These are phyloP conservation scores for Rhodomyrtus psidioides DNA, from an alignment of 441 rosid genomes.

Conservation along the genomic window DNA sequence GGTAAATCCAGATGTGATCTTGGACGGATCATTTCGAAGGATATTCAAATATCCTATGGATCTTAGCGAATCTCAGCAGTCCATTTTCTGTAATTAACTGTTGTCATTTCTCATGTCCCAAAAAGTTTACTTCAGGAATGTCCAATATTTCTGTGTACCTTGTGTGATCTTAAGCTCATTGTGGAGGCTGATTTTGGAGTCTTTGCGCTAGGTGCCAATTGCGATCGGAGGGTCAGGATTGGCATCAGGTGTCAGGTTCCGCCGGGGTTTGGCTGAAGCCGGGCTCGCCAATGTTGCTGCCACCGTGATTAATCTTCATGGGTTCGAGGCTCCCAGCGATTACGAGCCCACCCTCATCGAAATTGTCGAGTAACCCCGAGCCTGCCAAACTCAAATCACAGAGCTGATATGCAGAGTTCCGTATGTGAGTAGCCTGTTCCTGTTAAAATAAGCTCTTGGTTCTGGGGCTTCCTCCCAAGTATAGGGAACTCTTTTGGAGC, in stretches of 20 bases:
- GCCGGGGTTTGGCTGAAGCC: constrained; percentile 47
- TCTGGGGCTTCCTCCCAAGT: not conserved
- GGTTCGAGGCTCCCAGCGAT: constrained; percentile 72
- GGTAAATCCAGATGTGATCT: not conserved
- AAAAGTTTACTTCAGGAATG: not conserved
- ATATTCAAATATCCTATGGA: not conserved
- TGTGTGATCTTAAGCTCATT: not conserved
- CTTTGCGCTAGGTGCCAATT: constrained; percentile 58
- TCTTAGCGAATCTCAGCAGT: not conserved
- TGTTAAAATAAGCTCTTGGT: not conserved
- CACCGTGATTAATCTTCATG: constrained; percentile 93
- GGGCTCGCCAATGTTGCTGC: constrained; percentile 99
- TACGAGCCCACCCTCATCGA: constrained; percentile 85
- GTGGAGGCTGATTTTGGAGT: not conserved
- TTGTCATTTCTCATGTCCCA: not conserved
- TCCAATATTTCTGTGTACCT: not conserved
- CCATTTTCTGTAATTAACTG: not conserved
- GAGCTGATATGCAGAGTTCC: not conserved
- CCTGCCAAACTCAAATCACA: not conserved
- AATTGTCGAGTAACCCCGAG: constrained; percentile 16
- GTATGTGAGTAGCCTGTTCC: not conserved
- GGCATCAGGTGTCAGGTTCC: constrained; percentile 53
- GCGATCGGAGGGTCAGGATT: constrained; percentile 97
- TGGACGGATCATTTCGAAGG: not conserved
- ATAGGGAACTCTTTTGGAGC: not conserved